Evolutionary conservation across 2,329 filamentous ascomycete genomes (phyloP).

Genomic region (Pyricularia pennisetigena): DNA sequence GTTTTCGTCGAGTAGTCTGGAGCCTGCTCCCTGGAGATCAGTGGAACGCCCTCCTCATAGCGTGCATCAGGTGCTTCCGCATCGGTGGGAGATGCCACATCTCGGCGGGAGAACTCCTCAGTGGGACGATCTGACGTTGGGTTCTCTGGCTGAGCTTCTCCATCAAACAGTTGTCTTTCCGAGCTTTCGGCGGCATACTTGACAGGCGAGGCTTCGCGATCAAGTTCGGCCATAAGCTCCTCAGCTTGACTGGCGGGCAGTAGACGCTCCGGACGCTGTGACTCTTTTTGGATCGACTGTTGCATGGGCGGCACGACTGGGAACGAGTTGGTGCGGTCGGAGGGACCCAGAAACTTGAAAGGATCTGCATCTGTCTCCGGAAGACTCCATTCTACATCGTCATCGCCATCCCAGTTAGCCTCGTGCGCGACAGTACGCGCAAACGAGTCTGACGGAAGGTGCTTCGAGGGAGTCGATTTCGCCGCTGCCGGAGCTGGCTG

Average conservation of each 20-base stretch:
- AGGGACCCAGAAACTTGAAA: constrained; percentile 49
- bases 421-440: constrained; percentile 54
- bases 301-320: constrained; percentile 41
- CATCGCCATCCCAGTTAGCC: constrained; percentile 45
- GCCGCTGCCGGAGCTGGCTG: constrained; percentile 16
- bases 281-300: constrained; percentile 10
- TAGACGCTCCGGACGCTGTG: constrained; percentile 24
- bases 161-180: not conserved
- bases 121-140: not conserved
- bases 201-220: constrained; percentile 30
- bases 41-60: constrained; percentile 60
- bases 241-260: constrained; percentile 40
- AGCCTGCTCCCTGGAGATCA: constrained; percentile 34
- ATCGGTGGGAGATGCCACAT: constrained; percentile 24
- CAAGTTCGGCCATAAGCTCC: constrained; percentile 42
- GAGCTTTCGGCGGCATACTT: constrained; percentile 11
- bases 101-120: constrained; percentile 31
- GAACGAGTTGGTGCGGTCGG: constrained; percentile 53
- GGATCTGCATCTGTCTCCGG: constrained; percentile 43
- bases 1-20: not conserved
- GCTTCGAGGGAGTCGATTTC: constrained; percentile 26
- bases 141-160: not conserved
- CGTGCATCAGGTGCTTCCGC: constrained; percentile 43
- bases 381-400: constrained; percentile 47
- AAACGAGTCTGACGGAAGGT: constrained; percentile 53